Evolutionary conservation across 495 filamentous ascomycete species (phyloP), one percentile per base, ranked within the genome.

Genomic region (Aspergillus hancockii): DNA sequence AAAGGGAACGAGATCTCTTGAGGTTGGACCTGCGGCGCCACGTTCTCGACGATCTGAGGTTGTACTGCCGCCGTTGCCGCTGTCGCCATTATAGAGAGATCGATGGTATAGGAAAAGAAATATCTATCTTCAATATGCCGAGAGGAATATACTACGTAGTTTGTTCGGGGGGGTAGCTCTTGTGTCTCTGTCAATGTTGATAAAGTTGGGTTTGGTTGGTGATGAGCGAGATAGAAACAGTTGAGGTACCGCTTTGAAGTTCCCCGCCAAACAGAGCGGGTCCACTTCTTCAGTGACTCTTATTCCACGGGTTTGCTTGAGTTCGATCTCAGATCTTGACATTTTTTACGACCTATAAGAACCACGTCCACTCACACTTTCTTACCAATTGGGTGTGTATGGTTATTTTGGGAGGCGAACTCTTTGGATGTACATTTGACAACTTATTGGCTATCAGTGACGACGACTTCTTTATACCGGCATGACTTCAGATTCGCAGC

Each of bases 1-100:
- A 97, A 80, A 0, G 89, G 85, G 55, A 97, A 84, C 1, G 91
- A 88, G 38, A 96, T 75, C 64, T 95, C 83, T 40, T 85, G 65
- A 10, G 82, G 79, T 38, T 76, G 78, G 22, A 79, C 57, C 18
- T 71, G 66, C 57, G 67, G 75, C 4, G 62, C 12, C 13, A 49
- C 13, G 46, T 22, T 45, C 32, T 46, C 21, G 43, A 40, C 21
- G 43, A 40, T 16, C 14, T 34, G 52, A 32, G 59, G 38, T 38
- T 55, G 52, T 28, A 45, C 46, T n/a, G 57, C 49, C 13, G 54
- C 4, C 41, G 52, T 22, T 22, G 43, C 52, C 54, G 46, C 36
- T 55, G 40, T 40, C 43, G 43, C 61, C 25, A 64, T 52, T 19
- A 21, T 63, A 40, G 0, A 16, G 1, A 55, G 8, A 14, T 46